Percentiles rank a stretch among this genome's conserved stretches.
These are phyloP conservation scores for Cadophora sp. DNA, from an alignment of 2,329 filamentous ascomycete genomes.

Conservation along the genomic window DNA sequence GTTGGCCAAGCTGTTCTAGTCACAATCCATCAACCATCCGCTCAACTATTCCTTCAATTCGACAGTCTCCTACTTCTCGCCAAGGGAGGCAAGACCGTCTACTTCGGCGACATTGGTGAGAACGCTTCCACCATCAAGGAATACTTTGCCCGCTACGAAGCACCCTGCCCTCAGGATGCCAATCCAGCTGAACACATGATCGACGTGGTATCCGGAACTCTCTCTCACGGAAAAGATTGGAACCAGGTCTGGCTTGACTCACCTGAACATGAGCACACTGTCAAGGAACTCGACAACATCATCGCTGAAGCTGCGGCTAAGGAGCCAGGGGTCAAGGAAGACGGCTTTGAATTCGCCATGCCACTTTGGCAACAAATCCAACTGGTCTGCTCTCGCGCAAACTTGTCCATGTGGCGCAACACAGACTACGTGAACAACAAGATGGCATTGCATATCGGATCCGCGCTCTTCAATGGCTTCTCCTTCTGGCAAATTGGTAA, in stretches of 20 bases:
- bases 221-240: constrained; percentile 68
- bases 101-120: constrained; percentile 71
- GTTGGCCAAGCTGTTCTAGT: constrained; percentile 60
- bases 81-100: constrained; percentile 70
- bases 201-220: constrained; percentile 52
- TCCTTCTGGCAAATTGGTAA: constrained; percentile 66
- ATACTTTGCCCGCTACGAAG: constrained; percentile 65
- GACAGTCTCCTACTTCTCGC: constrained; percentile 70
- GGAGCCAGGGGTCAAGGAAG: constrained; percentile 46
- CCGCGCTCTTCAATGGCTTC: constrained; percentile 66
- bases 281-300: constrained; percentile 65
- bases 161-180: constrained; percentile 49
- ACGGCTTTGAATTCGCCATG: constrained; percentile 59
- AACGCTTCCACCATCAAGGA: constrained; percentile 62
- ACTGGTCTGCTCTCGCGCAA: constrained; percentile 42
- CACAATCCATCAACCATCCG: constrained; percentile 62
- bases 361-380: constrained; percentile 59
- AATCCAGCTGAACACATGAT: constrained; percentile 56
- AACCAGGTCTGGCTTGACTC: constrained; percentile 70
- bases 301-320: constrained; percentile 54
- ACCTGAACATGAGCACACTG: constrained; percentile 57
- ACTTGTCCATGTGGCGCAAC: constrained; percentile 67
- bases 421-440: constrained; percentile 60
- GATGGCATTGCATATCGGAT: constrained; percentile 58
- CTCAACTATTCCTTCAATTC: constrained; percentile 61